Conservation (phyloP, 208 protist genomes). For the Crithidia sp. region DNA sequence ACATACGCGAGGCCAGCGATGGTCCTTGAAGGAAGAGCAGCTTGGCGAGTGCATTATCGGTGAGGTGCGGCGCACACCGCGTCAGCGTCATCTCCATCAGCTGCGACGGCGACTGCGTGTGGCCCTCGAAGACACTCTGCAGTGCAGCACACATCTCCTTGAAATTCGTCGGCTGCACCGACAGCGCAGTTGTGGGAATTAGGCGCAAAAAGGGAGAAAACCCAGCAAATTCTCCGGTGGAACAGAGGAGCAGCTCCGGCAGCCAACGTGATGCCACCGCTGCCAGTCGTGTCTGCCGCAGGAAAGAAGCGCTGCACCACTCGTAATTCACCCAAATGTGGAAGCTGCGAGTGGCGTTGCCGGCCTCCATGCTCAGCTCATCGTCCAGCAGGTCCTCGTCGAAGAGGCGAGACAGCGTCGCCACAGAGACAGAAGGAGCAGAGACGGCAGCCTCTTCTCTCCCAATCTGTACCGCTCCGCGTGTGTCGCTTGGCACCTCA, state of each 20-base stretch:
- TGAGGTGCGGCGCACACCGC: constrained; percentile 25
- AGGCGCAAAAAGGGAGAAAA: neutral
- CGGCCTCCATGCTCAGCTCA: constrained; percentile 33
- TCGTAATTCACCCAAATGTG: constrained; percentile 62
- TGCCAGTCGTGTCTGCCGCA: constrained; percentile 52
- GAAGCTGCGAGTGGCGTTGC: constrained; percentile 71
- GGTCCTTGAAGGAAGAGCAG: constrained; percentile 41
- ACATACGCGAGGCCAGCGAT: constrained; percentile 12
- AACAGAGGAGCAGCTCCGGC: constrained; percentile 6
- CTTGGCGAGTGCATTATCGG: constrained; percentile 44
- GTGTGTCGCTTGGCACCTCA: neutral
- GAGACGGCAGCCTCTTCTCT: neutral
- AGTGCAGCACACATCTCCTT: constrained; percentile 27
- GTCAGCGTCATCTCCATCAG: constrained; percentile 35
- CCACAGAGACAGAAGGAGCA: neutral
- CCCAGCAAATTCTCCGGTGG: neutral
- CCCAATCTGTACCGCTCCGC: neutral
- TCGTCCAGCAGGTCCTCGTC: constrained; percentile 30
- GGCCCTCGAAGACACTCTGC: constrained; percentile 45
- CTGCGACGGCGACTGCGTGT: constrained; percentile 18
- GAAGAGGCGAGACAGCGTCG: constrained; percentile 28
- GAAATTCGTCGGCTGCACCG: constrained; percentile 14
- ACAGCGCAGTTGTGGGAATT: neutral
- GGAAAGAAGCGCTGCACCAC: constrained; percentile 72
- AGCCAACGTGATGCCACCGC: constrained; percentile 31